Base-by-base conservation (phyloP, 2,329 filamentous ascomycete species). In the Dothidotthia symphoricarpi region DNA sequence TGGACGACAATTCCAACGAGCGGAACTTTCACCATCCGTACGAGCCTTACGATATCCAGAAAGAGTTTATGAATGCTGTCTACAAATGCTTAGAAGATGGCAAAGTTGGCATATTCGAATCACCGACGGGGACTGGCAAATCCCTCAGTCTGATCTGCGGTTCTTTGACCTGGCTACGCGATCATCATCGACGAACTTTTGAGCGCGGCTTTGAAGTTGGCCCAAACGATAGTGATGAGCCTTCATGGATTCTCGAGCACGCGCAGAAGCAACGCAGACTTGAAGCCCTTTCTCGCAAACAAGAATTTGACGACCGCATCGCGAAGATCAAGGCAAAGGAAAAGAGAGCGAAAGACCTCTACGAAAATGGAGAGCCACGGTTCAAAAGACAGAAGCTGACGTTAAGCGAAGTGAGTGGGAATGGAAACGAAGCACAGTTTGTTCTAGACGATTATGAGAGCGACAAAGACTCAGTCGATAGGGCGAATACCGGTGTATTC, bases 51-150 rank as follows among this genome's bases (percentile, higher is more conserved):
- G 78, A 86, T 35, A 93, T 95, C 28, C 90, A 96, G 59, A 75
- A 84, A 29, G 74, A 91, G 51, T 94, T 96, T 60, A 96, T 96
- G 90, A 81, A 76, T 51, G 78, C 85, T 1, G 76, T 93, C 4
- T 95, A 95, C 61, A 70, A 80, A 33, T 87, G 88, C 43, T 78
- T 95, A 16, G 82, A 94, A 51, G 66, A 85, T 28, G 84, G 86
- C 7, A 87, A 90, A 58, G 75, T 95, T 31, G 90, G 87, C 19
- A 89, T 96, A 28, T 83, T 96, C 30, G 90, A 96, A 62, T 95
- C 88, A 30, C 90, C 90, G n/a, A 96, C 90, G 28, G 90, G 90
- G 65, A 85, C 81, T 75, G 90, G 90, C 29, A 96, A 96, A 76
- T 95, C 90, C 1, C 69, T 96, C 29, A 95, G 90, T 49, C 75